Conservation (phyloP, 202 grass and related monocot species). For the Alloteropsis angusta region DNA sequence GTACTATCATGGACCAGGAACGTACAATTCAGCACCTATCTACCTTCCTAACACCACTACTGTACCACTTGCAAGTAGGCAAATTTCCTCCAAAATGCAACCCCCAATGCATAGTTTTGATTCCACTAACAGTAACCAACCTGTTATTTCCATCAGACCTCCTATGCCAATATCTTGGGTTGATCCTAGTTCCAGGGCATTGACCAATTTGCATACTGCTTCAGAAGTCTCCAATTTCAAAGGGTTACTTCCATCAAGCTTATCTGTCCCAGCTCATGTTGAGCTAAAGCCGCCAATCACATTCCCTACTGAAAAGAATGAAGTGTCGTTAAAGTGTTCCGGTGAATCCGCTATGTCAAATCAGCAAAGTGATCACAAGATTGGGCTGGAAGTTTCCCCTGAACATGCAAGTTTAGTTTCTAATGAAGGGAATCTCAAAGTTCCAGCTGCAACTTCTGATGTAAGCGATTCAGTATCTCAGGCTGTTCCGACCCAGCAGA, state of each 20-base stretch:
- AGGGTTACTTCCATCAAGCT: background rate
- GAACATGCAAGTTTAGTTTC: background rate
- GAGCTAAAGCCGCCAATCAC: slow-evolving; percentile 2
- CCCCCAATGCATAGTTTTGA: slow-evolving; percentile 38
- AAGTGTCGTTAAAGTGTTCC: slow-evolving; percentile 1
- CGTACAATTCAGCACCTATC: slow-evolving; percentile 34
- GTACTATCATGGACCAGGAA: slow-evolving; percentile 35
- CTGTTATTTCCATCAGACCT: slow-evolving; percentile 38
- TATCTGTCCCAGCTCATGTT: slow-evolving; percentile 22
- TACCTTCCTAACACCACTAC: slow-evolving; percentile 30
- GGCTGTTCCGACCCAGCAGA: slow-evolving; percentile 5
- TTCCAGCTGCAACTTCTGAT: slow-evolving; percentile 9
- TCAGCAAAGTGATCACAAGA: background rate
- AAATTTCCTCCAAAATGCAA: slow-evolving; percentile 39
- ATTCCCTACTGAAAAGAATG: slow-evolving; percentile 26
- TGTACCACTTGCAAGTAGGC: slow-evolving; percentile 36
- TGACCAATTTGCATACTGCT: slow-evolving; percentile 4
- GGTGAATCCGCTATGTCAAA: background rate
- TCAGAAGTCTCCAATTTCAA: slow-evolving; percentile 25
- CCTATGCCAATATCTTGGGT: slow-evolving; percentile 30
- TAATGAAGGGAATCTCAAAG: slow-evolving; percentile 5
- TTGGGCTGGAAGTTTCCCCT: slow-evolving; percentile 6
- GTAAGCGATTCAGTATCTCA: background rate
- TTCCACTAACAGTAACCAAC: slow-evolving; percentile 35
- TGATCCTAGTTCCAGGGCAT: slow-evolving; percentile 30